A percentile compares a stretch with the other conserved stretches of the same genome.
These are phyloP conservation scores for Achaetomium macrosporum DNA, from an alignment of 2,329 filamentous ascomycete species.

Conservation along the genomic window DNA sequence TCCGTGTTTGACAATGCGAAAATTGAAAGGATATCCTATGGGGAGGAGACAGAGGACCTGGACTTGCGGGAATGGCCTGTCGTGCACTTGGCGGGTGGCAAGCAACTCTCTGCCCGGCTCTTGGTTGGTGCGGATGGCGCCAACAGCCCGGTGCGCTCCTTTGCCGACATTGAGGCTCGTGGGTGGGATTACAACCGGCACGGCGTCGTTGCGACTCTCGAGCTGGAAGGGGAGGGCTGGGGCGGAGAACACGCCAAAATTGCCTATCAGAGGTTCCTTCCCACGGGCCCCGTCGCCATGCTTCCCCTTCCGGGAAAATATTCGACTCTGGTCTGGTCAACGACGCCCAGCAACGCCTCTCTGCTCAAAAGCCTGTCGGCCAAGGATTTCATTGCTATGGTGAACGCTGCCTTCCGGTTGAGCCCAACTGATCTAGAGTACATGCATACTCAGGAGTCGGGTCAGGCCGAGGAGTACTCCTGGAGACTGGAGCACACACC, in stretches of 20 bases:
- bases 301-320: constrained; percentile 79
- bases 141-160: constrained; percentile 86
- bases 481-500: constrained; percentile 75
- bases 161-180: constrained; percentile 75
- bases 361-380: constrained; percentile 69
- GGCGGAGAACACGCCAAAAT: constrained; percentile 56
- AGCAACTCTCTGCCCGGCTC: constrained; percentile 69
- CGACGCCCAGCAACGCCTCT: constrained; percentile 71
- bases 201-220: constrained; percentile 84
- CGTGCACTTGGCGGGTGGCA: constrained; percentile 63
- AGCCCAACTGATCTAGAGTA: constrained; percentile 73
- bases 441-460: constrained; percentile 59
- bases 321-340: constrained; percentile 91
- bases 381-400: constrained; percentile 73
- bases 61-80: constrained; percentile 87
- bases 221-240: constrained; percentile 58
- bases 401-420: constrained; percentile 90
- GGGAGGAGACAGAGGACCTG: constrained; percentile 59
- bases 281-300: constrained; percentile 85
- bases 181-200: constrained; percentile 94
- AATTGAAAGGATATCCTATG: constrained; percentile 74
- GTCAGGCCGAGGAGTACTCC: constrained; percentile 67
- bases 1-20: constrained; percentile 69
- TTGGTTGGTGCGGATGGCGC: constrained; percentile 91
- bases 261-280: constrained; percentile 92